A percentile compares a stretch with the other conserved stretches of the same genome.
Evolutionary conservation across 2,329 filamentous ascomycete genomes (phyloP).

Genomic region (Monosporascus cannonballus): DNA sequence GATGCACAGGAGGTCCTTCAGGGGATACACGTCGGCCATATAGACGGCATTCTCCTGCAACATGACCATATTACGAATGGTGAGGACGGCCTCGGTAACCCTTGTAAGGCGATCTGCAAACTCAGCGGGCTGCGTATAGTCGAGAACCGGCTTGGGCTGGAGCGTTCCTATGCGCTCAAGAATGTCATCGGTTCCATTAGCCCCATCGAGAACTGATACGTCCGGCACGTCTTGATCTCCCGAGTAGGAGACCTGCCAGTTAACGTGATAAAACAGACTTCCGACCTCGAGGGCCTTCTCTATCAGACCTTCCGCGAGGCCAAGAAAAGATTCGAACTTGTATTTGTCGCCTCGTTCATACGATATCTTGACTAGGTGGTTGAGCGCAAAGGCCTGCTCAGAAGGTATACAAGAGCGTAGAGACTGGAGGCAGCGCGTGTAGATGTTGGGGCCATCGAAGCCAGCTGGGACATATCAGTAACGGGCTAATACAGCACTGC

Average conservation of each 20-base stretch:
- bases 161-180: conserved; percentile 65
- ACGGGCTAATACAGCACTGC: neutral
- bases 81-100: conserved; percentile 79
- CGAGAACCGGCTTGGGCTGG: conserved; percentile 51
- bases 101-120: conserved; percentile 67
- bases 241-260: conserved; percentile 72
- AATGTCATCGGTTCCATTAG: conserved; percentile 64
- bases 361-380: conserved; percentile 92
- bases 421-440: conserved; percentile 78
- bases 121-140: conserved; percentile 66
- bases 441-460: conserved; percentile 81
- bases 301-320: conserved; percentile 80
- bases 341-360: conserved; percentile 94
- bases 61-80: conserved; percentile 94
- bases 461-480: conserved; percentile 34
- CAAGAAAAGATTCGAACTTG: conserved; percentile 85
- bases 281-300: conserved; percentile 78
- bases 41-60: conserved; percentile 82
- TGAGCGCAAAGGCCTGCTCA: conserved; percentile 88
- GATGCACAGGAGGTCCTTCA: conserved; percentile 80
- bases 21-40: conserved; percentile 65
- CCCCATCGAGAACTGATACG: conserved; percentile 43
- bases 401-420: conserved; percentile 71
- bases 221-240: conserved; percentile 47
- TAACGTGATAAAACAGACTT: conserved; percentile 71